Base-by-base conservation (phyloP, 2,329 filamentous ascomycete species). In the Pseudogymnoascus verrucosus region DNA sequence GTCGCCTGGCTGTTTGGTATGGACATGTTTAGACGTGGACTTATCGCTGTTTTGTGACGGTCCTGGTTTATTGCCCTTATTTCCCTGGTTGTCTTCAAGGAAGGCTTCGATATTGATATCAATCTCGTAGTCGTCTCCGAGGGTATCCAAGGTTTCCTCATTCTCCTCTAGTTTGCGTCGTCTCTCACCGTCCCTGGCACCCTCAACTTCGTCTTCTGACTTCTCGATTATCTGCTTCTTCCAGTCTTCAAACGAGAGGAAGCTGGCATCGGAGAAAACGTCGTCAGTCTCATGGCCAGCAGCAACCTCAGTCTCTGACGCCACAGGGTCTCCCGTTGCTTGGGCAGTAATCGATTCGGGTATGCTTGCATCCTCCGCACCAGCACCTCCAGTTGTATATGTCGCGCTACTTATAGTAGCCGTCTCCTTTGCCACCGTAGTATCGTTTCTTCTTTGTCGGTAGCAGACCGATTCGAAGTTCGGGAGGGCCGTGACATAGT, bases 231-330 rank as follows among this genome's bases (percentile, higher is more conserved):
- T 96, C 79, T 93, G 89, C 71, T 89, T 91, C 78, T 96, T 98
- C 95, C 95, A 99, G 71, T 98, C 93, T 74, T 98, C 95, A 70
- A 99, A 99, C 0, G 95, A 97, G 70, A 98, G 86, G 74, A 98
- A 98, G 5, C 92, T 88, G 54, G 88, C 84, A 68, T 90, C 89
- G 71, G 91, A 88, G 10, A 89, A 79, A 59, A 89, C 89, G 5
- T 80, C 79, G 64, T 89, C 87, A 14, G 79, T 73, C 63, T 86
- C 82, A 28, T 62, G 21, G 14, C 37, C 23, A 23, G 61, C 61
- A 26, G 31, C 14, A 44, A 39, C 34, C 21, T 16, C 26, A 3
- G 34, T 39, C 16, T 61, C 59, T 61, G 59, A 26, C 37, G 36
- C 61, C 40, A n/a, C 26, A 61, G 59, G 12, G 5, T 57, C 51